Conservation (phyloP, 2,329 filamentous ascomycete species). For the Hypoxylon sp. region DNA sequence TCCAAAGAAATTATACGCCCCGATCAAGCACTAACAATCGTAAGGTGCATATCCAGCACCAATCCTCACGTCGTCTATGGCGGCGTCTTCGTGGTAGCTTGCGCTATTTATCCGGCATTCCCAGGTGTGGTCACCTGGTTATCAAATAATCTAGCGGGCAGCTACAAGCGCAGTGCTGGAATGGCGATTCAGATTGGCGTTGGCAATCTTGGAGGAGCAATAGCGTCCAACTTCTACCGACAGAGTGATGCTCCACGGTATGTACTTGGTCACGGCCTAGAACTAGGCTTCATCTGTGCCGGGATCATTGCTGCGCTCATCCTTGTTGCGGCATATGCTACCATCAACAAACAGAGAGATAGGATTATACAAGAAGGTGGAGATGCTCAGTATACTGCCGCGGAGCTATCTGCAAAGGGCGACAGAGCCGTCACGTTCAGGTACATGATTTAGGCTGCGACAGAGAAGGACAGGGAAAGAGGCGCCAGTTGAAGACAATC, state of each 20-base stretch:
- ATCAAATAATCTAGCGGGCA: constrained; percentile 79
- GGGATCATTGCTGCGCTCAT: constrained; percentile 61
- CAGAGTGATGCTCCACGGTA: constrained; percentile 62
- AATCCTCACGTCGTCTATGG: constrained; percentile 76
- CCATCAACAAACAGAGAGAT: constrained; percentile 70
- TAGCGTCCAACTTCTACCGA: constrained; percentile 80
- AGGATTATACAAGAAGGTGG: constrained; percentile 59
- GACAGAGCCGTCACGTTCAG: constrained; percentile 73
- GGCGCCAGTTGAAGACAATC: background rate
- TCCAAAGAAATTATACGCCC: background rate
- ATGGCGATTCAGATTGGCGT: constrained; percentile 74
- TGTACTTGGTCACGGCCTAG: constrained; percentile 63
- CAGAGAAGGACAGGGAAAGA: background rate
- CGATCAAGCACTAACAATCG: constrained; percentile 48
- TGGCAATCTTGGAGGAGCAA: constrained; percentile 71
- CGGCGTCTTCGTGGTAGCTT: constrained; percentile 80
- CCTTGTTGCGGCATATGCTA: constrained; percentile 64
- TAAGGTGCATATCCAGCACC: constrained; percentile 68
- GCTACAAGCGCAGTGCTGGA: constrained; percentile 72
- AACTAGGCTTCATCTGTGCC: constrained; percentile 61
- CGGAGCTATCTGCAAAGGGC: constrained; percentile 69
- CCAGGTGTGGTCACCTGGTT: constrained; percentile 84
- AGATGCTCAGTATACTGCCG: constrained; percentile 54
- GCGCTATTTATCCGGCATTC: constrained; percentile 84
- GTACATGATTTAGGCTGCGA: constrained; percentile 64